Evolutionary conservation across 495 filamentous ascomycete genomes (phyloP).

Genomic region (Darksidea phi): DNA sequence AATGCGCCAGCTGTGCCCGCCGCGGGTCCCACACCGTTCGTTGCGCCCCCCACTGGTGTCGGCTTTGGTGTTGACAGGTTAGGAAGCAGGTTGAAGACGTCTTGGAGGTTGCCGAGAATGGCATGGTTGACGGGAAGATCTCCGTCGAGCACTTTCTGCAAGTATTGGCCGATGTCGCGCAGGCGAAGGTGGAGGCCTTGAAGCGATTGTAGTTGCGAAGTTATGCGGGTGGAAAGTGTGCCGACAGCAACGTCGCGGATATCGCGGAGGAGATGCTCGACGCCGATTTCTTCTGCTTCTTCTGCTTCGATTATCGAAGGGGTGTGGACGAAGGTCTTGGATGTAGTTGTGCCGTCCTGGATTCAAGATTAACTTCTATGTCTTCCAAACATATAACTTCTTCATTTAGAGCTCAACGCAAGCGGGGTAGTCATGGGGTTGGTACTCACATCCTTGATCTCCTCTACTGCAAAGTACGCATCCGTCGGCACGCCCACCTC

Average conservation of each 20-base stretch:
- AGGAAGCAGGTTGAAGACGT: constrained; percentile 97
- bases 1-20: constrained; percentile 50
- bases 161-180: constrained; percentile 91
- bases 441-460: constrained; percentile 93
- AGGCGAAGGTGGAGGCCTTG: constrained; percentile 94
- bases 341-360: constrained; percentile 94
- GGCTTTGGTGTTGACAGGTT: constrained; percentile 84
- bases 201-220: constrained; percentile 93
- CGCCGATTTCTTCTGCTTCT: constrained; percentile 97
- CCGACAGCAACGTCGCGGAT: constrained; percentile 98
- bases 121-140: constrained; percentile 95
- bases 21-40: constrained; percentile 43
- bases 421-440: not conserved
- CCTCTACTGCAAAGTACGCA: constrained; percentile 98
- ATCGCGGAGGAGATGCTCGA: constrained; percentile 95
- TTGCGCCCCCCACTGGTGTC: constrained; percentile 37
- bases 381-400: not conserved
- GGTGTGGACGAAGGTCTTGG: constrained; percentile 98
- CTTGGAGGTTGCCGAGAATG: constrained; percentile 95
- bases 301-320: constrained; percentile 98
- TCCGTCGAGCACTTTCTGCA: constrained; percentile 90
- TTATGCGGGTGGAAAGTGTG: constrained; percentile 96
- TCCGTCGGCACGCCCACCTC: constrained; percentile 97
- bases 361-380: not conserved
- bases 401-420: not conserved